Percentiles rank a stretch among this genome's conserved stretches.
Conservation (phyloP, 257 asterid species). For the Datura wrightii region DNA sequence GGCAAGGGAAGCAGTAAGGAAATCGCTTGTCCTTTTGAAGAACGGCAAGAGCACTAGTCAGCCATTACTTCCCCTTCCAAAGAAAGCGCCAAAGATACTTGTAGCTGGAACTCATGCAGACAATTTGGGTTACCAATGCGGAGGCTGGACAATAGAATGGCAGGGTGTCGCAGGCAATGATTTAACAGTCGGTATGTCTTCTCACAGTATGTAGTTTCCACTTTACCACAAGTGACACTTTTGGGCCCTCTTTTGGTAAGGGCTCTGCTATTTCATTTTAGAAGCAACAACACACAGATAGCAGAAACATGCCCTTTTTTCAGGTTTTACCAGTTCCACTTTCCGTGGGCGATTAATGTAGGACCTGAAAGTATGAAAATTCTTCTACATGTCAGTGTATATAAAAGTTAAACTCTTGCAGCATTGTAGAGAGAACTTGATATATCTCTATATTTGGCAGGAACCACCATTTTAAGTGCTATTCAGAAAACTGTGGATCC, state of each 20-base stretch:
- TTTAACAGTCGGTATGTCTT: conserved; percentile 31
- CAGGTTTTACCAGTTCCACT: not conserved
- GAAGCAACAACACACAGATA: not conserved
- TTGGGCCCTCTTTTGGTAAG: not conserved
- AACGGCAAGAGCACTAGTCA: conserved; percentile 38
- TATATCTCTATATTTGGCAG: not conserved
- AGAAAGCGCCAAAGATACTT: conserved; percentile 40
- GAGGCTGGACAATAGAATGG: conserved; percentile 56
- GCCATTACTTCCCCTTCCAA: conserved; percentile 48
- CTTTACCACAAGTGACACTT: not conserved
- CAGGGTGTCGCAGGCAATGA: conserved; percentile 45
- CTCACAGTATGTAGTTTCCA: not conserved
- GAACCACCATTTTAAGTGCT: conserved; percentile 36
- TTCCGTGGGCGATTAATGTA: not conserved
- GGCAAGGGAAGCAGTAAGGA: conserved; percentile 56
- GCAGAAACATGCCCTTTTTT: not conserved
- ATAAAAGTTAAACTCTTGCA: not conserved
- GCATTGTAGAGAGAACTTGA: not conserved
- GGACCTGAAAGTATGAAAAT: not conserved
- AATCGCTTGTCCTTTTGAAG: conserved; percentile 51
- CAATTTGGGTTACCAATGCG: conserved; percentile 48
- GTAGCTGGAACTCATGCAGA: conserved; percentile 54
- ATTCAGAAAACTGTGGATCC: conserved; percentile 38
- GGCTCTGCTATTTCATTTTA: not conserved
- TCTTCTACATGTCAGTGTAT: not conserved